Evolutionary conservation across 2,329 filamentous ascomycete species (phyloP), one percentile per base, ranked within the genome.

Genomic region (Trichoderma koningiopsis): DNA sequence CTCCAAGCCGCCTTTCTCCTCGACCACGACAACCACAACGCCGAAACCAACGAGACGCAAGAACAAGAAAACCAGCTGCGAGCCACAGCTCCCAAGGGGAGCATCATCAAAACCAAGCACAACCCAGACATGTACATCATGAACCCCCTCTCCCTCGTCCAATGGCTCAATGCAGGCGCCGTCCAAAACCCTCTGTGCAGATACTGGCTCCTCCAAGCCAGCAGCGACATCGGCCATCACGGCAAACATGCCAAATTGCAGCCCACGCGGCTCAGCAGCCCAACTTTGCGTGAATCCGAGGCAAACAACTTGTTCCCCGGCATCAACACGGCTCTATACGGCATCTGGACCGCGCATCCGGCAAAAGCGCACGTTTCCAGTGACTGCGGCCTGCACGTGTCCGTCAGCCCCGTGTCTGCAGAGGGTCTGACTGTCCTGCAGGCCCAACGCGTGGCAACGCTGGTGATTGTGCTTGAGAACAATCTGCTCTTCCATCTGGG

Each of bases 371-470:
- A 66, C 16, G 27, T 68, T n/a, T 35, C 68, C 24, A 6, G n/a
- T 4, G 8, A 8, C 35, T 73, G 72, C 47, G 72, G 71, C 13
- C 31, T 74, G 16, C 71, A 73, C 29, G 67, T 74, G 16, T 69
- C 73, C 55, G 53, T 73, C 10, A 68, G 69, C 19, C 70, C 69
- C 4, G 61, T 47, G 0, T 31, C n/a, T n/a, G 19, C 27, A 67
- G 35, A 35, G 7, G 70, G 65, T 7, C 24, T 70, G 24, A 71
- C 88, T 13, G 81, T 94, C 33, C 90, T 90, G 29, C 94, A 94
- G 76, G 88, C 94, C 75, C 96, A 97, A 79, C 84, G 97, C 31
- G 78, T 92, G 49, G 87, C 94, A 71, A 96, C 93, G 0, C 81
- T 96, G 24, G 86, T 94, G 78, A 59, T 70, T 10, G 13, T 72